A percentile compares a stretch with the other conserved stretches of the same genome.
Evolutionary conservation across 306 rosid species (phyloP).

Genomic region (Rosa chinensis): DNA sequence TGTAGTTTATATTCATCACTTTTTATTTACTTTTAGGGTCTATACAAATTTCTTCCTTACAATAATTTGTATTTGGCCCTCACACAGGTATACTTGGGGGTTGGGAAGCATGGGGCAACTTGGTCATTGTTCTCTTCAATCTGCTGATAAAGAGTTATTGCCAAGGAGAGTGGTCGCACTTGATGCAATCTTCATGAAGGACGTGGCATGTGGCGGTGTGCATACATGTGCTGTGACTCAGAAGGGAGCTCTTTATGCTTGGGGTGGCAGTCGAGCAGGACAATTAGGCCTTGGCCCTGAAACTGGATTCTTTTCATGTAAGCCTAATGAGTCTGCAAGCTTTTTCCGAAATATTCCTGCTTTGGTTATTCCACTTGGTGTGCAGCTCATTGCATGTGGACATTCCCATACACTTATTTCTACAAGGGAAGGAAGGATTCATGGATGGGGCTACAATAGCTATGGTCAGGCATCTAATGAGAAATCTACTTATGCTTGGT

Average conservation of each 20-base stretch:
- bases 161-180: constrained; percentile 93
- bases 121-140: constrained; percentile 93
- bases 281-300: constrained; percentile 94
- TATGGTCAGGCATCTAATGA: constrained; percentile 96
- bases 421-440: constrained; percentile 77
- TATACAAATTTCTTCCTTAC: constrained; percentile 15
- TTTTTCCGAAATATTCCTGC: constrained; percentile 74
- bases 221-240: constrained; percentile 83
- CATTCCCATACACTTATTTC: constrained; percentile 82
- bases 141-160: constrained; percentile 74
- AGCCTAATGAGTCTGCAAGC: constrained; percentile 51
- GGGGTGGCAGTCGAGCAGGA: constrained; percentile 96
- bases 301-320: constrained; percentile 75
- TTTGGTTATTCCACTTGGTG: constrained; percentile 76
- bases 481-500: constrained; percentile 92
- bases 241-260: constrained; percentile 82
- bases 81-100: constrained; percentile 91
- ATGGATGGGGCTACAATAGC: constrained; percentile 96
- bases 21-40: neutral
- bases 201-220: constrained; percentile 83
- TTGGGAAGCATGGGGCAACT: constrained; percentile 94
- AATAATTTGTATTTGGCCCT: constrained; percentile 28
- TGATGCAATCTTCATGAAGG: constrained; percentile 58
- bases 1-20: neutral
- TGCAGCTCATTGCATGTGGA: constrained; percentile 83